phyloP scores from a whole-genome alignment of 2,329 filamentous ascomycete genomes.

The Dissoconium aciculare region DNA sequence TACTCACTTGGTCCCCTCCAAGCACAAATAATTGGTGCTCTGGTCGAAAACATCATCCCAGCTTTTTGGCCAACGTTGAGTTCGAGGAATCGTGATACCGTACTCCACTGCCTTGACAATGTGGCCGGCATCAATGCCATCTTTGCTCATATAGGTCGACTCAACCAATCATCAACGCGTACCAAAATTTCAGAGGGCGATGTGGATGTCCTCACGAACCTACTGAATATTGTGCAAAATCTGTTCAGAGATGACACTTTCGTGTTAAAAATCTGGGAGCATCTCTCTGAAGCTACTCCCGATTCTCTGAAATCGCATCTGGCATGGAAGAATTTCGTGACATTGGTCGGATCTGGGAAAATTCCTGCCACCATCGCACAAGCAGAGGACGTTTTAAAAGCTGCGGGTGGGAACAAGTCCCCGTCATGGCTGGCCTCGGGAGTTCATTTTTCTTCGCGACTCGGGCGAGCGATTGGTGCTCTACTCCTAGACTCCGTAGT shows the following conservation, averaged over 20 bases:
- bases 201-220: slow-evolving; percentile 17
- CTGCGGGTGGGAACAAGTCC: slow-evolving; percentile 26
- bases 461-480: slow-evolving; percentile 47
- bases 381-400: slow-evolving; percentile 38
- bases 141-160: slow-evolving; percentile 46
- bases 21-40: slow-evolving; percentile 57
- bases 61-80: slow-evolving; percentile 64
- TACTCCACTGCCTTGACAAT: slow-evolving; percentile 55
- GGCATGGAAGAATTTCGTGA: slow-evolving; percentile 49
- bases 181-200: slow-evolving; percentile 1
- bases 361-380: slow-evolving; percentile 44
- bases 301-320: slow-evolving; percentile 34
- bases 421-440: slow-evolving; percentile 51
- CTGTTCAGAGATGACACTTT: slow-evolving; percentile 33
- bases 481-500: too few relatives aligned
- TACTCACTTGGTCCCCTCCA: slow-evolving; percentile 49
- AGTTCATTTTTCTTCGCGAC: slow-evolving; percentile 52
- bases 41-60: slow-evolving; percentile 61
- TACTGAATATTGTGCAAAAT: slow-evolving; percentile 29
- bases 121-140: slow-evolving; percentile 66
- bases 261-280: slow-evolving; percentile 31
- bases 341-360: slow-evolving; percentile 44
- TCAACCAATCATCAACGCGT: not conserved
- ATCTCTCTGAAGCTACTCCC: slow-evolving; percentile 27
- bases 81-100: slow-evolving; percentile 29